phyloP scores from a whole-genome alignment of 208 protist species.

The Acanthamoeba castellanii region DNA sequence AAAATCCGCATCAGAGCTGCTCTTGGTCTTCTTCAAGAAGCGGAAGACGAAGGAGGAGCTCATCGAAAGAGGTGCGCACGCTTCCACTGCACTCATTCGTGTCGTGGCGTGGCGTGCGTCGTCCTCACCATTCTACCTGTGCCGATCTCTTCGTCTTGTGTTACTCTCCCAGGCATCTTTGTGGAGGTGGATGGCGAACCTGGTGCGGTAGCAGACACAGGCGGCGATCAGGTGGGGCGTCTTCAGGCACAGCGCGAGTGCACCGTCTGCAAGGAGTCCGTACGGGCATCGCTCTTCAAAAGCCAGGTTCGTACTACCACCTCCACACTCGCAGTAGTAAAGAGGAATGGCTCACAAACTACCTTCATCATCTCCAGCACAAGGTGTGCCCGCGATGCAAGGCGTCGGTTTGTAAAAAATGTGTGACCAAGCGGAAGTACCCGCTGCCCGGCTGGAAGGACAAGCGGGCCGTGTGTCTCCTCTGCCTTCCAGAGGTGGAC shows the following conservation, averaged over 20 bases:
- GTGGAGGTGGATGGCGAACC: not conserved
- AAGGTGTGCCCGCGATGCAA: constrained; percentile 29
- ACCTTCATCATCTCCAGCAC: not conserved
- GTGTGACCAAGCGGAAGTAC: constrained; percentile 7
- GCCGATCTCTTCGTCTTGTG: not conserved
- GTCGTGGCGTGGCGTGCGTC: not conserved
- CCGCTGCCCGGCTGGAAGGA: not conserved
- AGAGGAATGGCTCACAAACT: not conserved
- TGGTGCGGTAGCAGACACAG: not conserved
- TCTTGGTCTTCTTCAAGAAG: constrained; percentile 16
- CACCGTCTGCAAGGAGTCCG: not conserved
- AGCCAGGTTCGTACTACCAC: not conserved
- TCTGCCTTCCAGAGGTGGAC: constrained; percentile 15
- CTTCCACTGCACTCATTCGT: not conserved
- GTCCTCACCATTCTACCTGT: not conserved
- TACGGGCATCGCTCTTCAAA: not conserved
- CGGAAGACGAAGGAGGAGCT: constrained; percentile 43
- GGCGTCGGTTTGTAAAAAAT: constrained; percentile 15
- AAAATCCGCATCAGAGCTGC: not conserved
- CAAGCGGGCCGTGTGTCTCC: constrained; percentile 15
- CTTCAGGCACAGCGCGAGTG: not conserved
- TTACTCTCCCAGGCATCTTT: not conserved
- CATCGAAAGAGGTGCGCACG: not conserved
- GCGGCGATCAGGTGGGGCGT: not conserved
- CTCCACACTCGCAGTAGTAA: not conserved